A percentile compares a stretch with the other conserved stretches of the same genome.
Evolutionary conservation across 208 protist species (phyloP).

Genomic region (Trypanosoma grayi): DNA sequence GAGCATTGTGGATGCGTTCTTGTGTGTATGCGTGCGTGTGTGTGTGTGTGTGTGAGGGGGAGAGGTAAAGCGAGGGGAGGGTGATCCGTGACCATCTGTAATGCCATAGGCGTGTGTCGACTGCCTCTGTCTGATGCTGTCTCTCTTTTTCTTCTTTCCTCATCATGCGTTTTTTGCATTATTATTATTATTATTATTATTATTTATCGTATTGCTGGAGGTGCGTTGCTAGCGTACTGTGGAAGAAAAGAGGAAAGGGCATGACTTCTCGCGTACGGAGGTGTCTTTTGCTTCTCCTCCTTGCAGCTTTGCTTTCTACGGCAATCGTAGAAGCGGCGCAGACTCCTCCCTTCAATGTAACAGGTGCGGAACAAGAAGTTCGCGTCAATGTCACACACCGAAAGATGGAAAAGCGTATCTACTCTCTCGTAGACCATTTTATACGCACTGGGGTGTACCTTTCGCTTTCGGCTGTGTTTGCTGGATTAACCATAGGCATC

Average conservation of each 20-base stretch:
- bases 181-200: not conserved
- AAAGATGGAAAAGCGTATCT: slow-evolving; percentile 43
- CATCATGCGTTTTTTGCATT: not conserved
- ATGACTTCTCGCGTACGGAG: not conserved
- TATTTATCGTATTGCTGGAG: not conserved
- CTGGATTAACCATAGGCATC: slow-evolving; percentile 87
- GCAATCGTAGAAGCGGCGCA: not conserved
- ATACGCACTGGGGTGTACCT: slow-evolving; percentile 49
- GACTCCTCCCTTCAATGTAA: not conserved
- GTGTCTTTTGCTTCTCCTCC: not conserved
- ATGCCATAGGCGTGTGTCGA: too few relatives aligned
- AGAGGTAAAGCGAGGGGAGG: too few relatives aligned
- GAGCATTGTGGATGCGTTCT: too few relatives aligned
- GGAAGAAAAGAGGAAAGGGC: not conserved
- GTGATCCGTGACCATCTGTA: too few relatives aligned
- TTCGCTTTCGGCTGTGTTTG: slow-evolving; percentile 85
- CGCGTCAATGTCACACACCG: not conserved
- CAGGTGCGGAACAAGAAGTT: too few relatives aligned
- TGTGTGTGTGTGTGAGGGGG: too few relatives aligned
- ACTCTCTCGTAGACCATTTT: slow-evolving; percentile 58
- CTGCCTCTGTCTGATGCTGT: too few relatives aligned
- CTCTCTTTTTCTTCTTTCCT: not conserved
- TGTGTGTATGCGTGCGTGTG: too few relatives aligned
- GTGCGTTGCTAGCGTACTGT: not conserved
- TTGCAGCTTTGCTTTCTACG: too few relatives aligned